Evolutionary conservation across 805 yeast species (phyloP), one percentile per base, ranked within the genome.

Genomic region (Starmerella davenportii): DNA sequence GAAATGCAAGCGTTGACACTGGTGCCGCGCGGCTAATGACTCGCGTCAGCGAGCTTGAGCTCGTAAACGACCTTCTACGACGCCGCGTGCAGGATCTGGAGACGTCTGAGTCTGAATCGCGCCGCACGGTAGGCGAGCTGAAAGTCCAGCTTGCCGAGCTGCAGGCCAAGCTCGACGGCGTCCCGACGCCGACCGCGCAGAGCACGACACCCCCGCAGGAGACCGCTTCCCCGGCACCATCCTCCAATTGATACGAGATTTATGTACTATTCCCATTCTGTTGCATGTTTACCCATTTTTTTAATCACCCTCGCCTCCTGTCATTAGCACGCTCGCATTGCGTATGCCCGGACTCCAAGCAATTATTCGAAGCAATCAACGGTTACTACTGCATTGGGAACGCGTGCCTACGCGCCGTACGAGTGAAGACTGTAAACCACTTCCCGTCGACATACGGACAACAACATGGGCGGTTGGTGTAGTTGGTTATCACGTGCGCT

Each of bases 11-110:
- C 14, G 28, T 14, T 14, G 20, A 18, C n/a, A 21, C 44, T 8
- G 64, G 60, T 28, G 50, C 58, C 17, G 60, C 61, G 25, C 62
- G 57, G 38, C 60, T 85, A 45, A 71, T 72, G 46, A 80, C 94
- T 0, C 66, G 92, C 42, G 80, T 85, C 18, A 72, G 79, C 11
- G 96, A 87, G 55, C 66, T 87, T 44, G 96, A 87, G 55, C 64
- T 85, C 32, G 93, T 87, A 30, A 85, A 84, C 51, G 95, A 85
- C 54, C 61, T 87, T 42, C 80, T 82, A 62, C 71, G 80, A 49
- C 71, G 87, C 5, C 70, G 93, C 48, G 80, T 87, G 33, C 64
- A 69, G 55, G 94, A 87, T 53, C 64, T 87, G 46, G 95, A 87
- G 59, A 49, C 54, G 13, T 45, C 56, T 2, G 66, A 62, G 41